These are phyloP conservation scores for Cajanus cajan DNA, from an alignment of 306 rosid genomes.

Conservation along the genomic window DNA sequence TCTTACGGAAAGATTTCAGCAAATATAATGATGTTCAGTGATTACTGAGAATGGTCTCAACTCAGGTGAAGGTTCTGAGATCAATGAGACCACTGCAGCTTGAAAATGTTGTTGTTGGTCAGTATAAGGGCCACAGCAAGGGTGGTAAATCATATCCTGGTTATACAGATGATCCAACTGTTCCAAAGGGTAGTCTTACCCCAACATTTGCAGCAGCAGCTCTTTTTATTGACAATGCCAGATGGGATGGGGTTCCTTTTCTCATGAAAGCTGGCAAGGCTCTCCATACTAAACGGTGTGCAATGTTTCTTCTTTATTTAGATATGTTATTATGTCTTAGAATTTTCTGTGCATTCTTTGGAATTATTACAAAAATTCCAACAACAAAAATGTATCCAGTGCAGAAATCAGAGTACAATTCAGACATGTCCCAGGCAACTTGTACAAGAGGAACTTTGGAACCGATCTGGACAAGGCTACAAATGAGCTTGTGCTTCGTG, in stretches of 20 bases:
- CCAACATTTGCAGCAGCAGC: constrained; percentile 98
- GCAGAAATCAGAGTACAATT: constrained; percentile 99
- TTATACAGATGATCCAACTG: constrained; percentile 80
- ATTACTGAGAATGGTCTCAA: constrained; percentile 28
- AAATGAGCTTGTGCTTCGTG: constrained; percentile 94
- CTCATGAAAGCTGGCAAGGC: constrained; percentile 99
- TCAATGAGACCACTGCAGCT: constrained; percentile 80
- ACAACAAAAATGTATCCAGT: constrained; percentile 50
- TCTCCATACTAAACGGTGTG: constrained; percentile 79
- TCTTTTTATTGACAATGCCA: constrained; percentile 83
- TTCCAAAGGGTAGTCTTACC: constrained; percentile 78
- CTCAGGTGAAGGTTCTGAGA: constrained; percentile 91
- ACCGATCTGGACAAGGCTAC: constrained; percentile 90
- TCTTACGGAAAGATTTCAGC: constrained; percentile 9
- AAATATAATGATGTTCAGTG: constrained; percentile 27
- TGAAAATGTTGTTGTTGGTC: constrained; percentile 91
- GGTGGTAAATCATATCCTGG: constrained; percentile 72
- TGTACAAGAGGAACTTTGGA: constrained; percentile 85
- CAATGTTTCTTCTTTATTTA: neutral
- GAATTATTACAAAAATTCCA: constrained; percentile 8
- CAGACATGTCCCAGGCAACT: constrained; percentile 94
- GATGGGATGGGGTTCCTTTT: constrained; percentile 99
- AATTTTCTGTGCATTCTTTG: constrained; percentile 5
- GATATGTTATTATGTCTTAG: neutral
- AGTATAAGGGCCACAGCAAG: constrained; percentile 86